Conservation (phyloP, 106 monocot species). For the Iris macrosiphon region DNA sequence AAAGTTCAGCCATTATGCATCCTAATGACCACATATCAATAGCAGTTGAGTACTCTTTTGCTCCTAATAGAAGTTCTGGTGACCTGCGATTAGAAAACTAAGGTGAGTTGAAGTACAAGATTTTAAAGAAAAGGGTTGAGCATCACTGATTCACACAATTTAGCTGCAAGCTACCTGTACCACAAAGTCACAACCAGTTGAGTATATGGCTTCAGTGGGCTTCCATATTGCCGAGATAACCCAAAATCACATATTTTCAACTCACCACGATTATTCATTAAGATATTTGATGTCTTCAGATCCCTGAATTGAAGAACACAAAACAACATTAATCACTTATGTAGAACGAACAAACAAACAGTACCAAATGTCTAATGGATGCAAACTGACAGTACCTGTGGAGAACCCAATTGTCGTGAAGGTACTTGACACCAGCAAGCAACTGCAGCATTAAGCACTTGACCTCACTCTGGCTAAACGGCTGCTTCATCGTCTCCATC, state of each 20-base stretch:
- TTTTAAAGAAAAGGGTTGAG: neutral
- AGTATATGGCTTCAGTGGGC: constrained; percentile 84
- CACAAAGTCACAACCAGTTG: constrained; percentile 90
- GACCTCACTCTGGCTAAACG: constrained; percentile 84
- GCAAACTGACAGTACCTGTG: constrained; percentile 58
- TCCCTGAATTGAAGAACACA: constrained; percentile 38
- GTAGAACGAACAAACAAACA: neutral
- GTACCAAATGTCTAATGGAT: neutral
- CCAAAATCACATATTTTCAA: constrained; percentile 96
- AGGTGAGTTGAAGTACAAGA: neutral
- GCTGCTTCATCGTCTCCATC: constrained; percentile 87
- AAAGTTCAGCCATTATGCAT: constrained; percentile 90
- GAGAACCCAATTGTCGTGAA: constrained; percentile 94
- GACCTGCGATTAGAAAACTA: constrained; percentile 39
- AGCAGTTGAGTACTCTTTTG: constrained; percentile 86
- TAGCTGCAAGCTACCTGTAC: constrained; percentile 57
- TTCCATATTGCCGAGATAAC: constrained; percentile 87
- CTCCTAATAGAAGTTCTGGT: constrained; percentile 80
- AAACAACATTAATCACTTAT: neutral
- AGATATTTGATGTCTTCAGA: constrained; percentile 84
- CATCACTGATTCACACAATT: neutral
- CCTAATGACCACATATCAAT: constrained; percentile 95
- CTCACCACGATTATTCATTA: constrained; percentile 84
- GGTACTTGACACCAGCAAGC: constrained; percentile 65
- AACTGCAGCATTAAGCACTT: constrained; percentile 92